Evolutionary conservation across 2,329 filamentous ascomycete genomes (phyloP).

Genomic region (Elsinoe australis): DNA sequence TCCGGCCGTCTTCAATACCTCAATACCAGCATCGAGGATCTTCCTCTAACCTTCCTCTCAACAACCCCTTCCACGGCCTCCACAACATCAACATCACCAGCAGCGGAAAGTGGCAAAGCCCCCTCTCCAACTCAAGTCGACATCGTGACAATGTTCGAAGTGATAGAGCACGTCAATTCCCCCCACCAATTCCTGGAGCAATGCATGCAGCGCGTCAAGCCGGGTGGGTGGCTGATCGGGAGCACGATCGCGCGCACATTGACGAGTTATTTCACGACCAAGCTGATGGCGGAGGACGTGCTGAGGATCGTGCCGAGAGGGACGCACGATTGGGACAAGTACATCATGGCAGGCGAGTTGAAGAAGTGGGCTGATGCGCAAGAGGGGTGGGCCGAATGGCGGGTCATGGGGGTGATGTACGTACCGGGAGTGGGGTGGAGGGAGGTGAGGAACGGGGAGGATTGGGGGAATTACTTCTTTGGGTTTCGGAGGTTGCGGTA

Average conservation of each 20-base stretch:
- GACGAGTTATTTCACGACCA: conserved; percentile 85
- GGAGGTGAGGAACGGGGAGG: conserved; percentile 71
- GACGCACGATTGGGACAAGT: conserved; percentile 95
- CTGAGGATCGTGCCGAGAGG: conserved; percentile 80
- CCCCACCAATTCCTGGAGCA: conserved; percentile 66
- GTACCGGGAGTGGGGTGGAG: conserved; percentile 87
- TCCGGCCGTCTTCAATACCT: conserved; percentile 57
- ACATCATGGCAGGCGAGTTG: conserved; percentile 80
- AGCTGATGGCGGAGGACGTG: conserved; percentile 82
- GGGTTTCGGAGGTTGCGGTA: conserved; percentile 55
- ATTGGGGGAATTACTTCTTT: conserved; percentile 93
- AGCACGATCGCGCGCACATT: conserved; percentile 88
- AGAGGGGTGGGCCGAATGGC: conserved; percentile 52
- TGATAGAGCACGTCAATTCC: conserved; percentile 81
- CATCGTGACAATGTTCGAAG: conserved; percentile 83
- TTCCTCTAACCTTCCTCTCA: conserved; percentile 39
- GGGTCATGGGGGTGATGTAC: conserved; percentile 77
- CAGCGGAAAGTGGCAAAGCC: background rate
- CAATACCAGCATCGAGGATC: conserved; percentile 67
- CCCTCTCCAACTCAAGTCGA: conserved; percentile 59
- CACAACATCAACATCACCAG: background rate
- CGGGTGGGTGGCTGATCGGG: conserved; percentile 86
- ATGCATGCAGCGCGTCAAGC: conserved; percentile 68
- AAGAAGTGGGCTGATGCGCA: conserved; percentile 39
- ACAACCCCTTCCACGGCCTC: background rate